These are phyloP conservation scores for Pleurotus giganteus DNA, from an alignment of 768 basidiomycete genomes.

Conservation along the genomic window DNA sequence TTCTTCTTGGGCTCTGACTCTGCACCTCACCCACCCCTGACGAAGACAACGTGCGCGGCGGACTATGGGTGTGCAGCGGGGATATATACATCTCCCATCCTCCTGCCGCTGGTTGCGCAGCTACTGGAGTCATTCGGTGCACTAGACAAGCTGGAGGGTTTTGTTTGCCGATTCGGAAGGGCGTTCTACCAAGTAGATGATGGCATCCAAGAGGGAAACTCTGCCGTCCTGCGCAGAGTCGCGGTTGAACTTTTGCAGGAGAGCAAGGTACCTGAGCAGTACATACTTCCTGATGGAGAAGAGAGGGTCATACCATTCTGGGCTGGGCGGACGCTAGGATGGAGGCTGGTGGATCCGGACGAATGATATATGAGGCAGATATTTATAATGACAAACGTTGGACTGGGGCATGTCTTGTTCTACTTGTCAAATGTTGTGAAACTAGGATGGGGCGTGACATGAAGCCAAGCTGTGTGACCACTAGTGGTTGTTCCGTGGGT, in stretches of 20 bases:
- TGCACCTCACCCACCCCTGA: constrained; percentile 79
- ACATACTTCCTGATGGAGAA: constrained; percentile 33
- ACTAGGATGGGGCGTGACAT: too few relatives aligned
- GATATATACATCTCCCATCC: constrained; percentile 90
- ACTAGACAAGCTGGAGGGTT: constrained; percentile 75
- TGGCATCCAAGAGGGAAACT: constrained; percentile 23
- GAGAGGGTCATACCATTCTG: constrained; percentile 80
- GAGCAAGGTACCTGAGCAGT: constrained; percentile 45
- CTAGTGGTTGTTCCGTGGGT: too few relatives aligned
- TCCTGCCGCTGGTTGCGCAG: constrained; percentile 88
- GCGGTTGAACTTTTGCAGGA: constrained; percentile 24
- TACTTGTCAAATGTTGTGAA: too few relatives aligned
- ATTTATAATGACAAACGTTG: neutral
- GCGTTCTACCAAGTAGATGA: constrained; percentile 58
- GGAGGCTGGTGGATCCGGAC: constrained; percentile 47
- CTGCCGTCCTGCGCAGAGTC: constrained; percentile 37
- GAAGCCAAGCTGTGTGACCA: too few relatives aligned
- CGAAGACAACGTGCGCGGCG: constrained; percentile 71
- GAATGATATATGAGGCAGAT: neutral
- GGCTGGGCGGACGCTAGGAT: constrained; percentile 77
- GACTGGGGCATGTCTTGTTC: neutral
- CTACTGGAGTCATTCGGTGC: constrained; percentile 87
- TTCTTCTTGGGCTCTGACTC: constrained; percentile 99
- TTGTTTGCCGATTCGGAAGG: constrained; percentile 78
- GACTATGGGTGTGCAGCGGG: constrained; percentile 86